Base-by-base conservation (phyloP, 352 stramenopile genomes). In the Globisporangium spiculum region DNA sequence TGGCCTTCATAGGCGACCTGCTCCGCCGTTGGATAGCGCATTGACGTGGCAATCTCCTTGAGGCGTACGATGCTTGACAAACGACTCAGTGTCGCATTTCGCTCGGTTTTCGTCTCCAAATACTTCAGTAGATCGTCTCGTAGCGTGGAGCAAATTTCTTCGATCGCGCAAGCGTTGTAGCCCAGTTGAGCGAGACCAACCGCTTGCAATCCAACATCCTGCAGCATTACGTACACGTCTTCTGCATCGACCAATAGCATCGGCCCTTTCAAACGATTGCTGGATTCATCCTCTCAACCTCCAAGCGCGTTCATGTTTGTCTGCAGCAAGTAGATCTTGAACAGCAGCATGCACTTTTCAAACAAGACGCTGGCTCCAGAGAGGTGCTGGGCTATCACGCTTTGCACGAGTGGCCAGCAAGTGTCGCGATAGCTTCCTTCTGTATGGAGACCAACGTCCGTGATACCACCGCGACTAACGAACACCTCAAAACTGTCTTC, bases 331-430 rank as follows among this genome's bases (percentile, higher is more conserved):
- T 4, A n/a, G 26, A 81, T n/a, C 30, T 83, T 58, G 10, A 88
- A 79, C 41, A 54, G 16, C 6, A 83, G 36, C 56, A 81, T 75
- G 10, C 72, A 48, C 27, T 87, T 90, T 1, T 72, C 56, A 30
- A 81, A 80, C 18, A 89, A 53, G 10, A 66, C 73, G 16, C 46
- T 52, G 12, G 63, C 74, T 14, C 72, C 78, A 22, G 66, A 72
- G 8, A 91, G 38, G 27, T 80, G 73, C 8, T 78, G 72, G 14
- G 59, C 67, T 10, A 91, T 57, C 2, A 70, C 76, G 1, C 71
- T 71, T 12, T 73, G 65, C 1, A 91, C 81, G 7, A 90, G 63
- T 18, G 81, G 55, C 83, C 81, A 91, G 60, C 81, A 89, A 1
- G 81, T 90, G 53, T 78, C 79, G 22, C 81, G 74, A 1, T 63